Evolutionary conservation across 164 flowering plant genomes (phyloP).

Genomic region (Saururus chinensis): DNA sequence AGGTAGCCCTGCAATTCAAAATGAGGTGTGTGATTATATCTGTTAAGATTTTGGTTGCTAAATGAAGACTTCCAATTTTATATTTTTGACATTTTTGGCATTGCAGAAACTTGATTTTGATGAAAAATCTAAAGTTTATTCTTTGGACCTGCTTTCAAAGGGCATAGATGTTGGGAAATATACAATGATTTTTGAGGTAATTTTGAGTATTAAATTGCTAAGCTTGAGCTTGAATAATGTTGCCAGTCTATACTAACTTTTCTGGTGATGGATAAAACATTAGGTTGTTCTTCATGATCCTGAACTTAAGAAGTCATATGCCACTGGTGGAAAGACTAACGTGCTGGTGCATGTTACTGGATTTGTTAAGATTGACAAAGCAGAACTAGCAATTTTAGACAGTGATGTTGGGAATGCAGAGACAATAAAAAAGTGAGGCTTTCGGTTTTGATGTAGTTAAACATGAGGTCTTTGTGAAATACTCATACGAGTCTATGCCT

Average conservation of each 20-base stretch:
- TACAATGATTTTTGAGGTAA: conserved; percentile 69
- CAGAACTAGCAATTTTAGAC: conserved; percentile 70
- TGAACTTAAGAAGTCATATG: conserved; percentile 47
- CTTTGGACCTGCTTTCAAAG: conserved; percentile 45
- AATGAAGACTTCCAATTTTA: not conserved
- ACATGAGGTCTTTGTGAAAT: not conserved
- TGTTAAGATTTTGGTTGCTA: not conserved
- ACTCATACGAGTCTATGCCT: too few relatives aligned
- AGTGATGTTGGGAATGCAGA: conserved; percentile 75
- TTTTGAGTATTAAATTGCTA: conserved; percentile 3
- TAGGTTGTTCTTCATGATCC: conserved; percentile 63
- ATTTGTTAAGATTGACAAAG: conserved; percentile 41
- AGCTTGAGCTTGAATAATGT: not conserved
- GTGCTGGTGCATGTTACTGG: conserved; percentile 61
- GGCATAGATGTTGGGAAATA: conserved; percentile 74
- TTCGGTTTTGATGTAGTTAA: not conserved
- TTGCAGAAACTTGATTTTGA: conserved; percentile 73
- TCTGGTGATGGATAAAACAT: not conserved
- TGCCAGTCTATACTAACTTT: not conserved
- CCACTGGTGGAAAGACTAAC: conserved; percentile 56
- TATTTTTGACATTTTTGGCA: not conserved
- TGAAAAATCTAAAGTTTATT: conserved; percentile 31
- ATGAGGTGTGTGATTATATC: too few relatives aligned
- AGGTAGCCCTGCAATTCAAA: too few relatives aligned
- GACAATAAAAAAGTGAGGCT: conserved; percentile 48